Evolutionary conservation across 2,329 filamentous ascomycete species (phyloP).

Genomic region (Ciborinia camelliae): DNA sequence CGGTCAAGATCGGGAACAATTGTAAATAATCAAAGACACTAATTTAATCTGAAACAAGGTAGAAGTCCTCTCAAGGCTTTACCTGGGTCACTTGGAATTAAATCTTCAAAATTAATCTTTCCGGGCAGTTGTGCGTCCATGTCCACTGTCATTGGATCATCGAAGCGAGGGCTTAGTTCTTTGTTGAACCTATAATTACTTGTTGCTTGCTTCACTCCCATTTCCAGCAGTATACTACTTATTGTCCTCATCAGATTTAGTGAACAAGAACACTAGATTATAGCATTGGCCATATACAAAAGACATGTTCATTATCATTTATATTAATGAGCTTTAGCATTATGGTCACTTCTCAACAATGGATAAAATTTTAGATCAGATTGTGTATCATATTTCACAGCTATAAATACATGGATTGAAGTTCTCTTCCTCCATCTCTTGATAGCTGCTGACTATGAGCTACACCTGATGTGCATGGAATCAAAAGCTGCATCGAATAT

Average conservation of each 20-base stretch:
- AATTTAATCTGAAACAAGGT: background rate
- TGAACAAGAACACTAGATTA: background rate
- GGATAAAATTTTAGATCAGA: background rate
- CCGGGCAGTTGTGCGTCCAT: background rate
- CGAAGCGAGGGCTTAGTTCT: constrained; percentile 3
- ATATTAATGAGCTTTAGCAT: background rate
- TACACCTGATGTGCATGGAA: background rate
- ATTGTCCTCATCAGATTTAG: background rate
- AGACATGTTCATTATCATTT: background rate
- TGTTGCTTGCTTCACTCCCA: background rate
- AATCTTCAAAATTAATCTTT: background rate
- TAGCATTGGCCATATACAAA: background rate
- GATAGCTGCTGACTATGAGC: background rate
- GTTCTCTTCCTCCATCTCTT: background rate
- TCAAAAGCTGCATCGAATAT: background rate
- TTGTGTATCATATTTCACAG: background rate
- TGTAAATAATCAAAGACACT: background rate
- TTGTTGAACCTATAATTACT: background rate
- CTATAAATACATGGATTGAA: background rate
- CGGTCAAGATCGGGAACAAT: background rate
- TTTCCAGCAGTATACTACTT: background rate
- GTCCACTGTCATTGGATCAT: background rate
- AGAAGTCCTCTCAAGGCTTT: background rate
- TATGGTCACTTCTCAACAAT: background rate
- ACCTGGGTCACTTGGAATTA: background rate